Evolutionary conservation across 2,329 filamentous ascomycete genomes (phyloP).

Genomic region (Aspergillus felis): DNA sequence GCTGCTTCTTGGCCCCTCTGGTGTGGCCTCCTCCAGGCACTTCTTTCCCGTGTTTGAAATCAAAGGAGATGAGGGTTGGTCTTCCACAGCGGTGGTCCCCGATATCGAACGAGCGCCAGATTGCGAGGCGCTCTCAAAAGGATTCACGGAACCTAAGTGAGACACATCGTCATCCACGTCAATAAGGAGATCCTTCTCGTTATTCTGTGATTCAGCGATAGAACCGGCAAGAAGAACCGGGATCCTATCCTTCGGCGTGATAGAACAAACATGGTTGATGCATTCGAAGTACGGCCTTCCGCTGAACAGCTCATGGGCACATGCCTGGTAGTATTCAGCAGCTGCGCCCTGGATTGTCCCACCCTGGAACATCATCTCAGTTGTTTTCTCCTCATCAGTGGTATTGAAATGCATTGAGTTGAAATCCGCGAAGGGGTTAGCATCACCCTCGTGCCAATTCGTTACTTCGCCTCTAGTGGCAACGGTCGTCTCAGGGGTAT

Average conservation of each 20-base stretch:
- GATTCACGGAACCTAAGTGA: background rate
- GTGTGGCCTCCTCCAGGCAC: background rate
- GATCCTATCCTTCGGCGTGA: slow-evolving; percentile 26
- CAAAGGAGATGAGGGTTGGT: background rate
- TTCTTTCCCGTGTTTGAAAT: background rate
- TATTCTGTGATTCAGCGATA: background rate
- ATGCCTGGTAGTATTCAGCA: slow-evolving; percentile 44
- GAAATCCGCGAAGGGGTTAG: slow-evolving; percentile 15
- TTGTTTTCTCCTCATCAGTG: background rate
- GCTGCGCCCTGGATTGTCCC: slow-evolving; percentile 30
- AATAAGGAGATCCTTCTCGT: slow-evolving; percentile 11
- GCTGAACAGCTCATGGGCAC: slow-evolving; percentile 42
- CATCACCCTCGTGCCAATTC: slow-evolving; percentile 16
- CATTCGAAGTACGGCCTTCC: slow-evolving; percentile 42
- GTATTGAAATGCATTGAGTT: slow-evolving; percentile 6
- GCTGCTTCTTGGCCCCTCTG: background rate
- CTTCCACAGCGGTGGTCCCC: slow-evolving; percentile 3
- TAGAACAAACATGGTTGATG: slow-evolving; percentile 40
- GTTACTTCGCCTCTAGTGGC: slow-evolving; percentile 10
- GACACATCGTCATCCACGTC: slow-evolving; percentile 16
- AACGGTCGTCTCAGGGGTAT: slow-evolving; percentile 24
- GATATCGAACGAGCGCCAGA: background rate
- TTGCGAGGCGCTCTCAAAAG: background rate
- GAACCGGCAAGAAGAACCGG: slow-evolving; percentile 7
- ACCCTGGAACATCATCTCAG: slow-evolving; percentile 24